Conservation (phyloP, 2,329 filamentous ascomycete genomes). For the Hysterium pulicare region DNA sequence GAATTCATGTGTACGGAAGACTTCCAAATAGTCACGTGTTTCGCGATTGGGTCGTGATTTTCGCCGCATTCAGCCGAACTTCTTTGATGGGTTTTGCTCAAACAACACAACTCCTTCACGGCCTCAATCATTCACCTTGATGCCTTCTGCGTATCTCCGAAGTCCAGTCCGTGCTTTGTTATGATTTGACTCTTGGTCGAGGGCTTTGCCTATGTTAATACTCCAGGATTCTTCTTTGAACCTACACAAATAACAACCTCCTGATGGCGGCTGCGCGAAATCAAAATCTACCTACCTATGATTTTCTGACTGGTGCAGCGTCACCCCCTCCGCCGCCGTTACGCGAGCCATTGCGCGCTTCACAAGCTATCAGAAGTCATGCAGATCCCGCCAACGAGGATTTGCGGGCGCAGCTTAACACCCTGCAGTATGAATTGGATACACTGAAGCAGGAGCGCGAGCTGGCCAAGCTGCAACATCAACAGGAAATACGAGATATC, state of each 20-base stretch:
- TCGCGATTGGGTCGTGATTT: no score
- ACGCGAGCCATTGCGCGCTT: slow-evolving; percentile 45
- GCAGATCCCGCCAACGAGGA: slow-evolving; percentile 62
- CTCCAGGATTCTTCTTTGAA: no score
- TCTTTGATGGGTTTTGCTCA: no score
- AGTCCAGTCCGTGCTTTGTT: no score
- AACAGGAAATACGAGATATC: slow-evolving; percentile 77
- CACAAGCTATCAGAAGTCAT: slow-evolving; percentile 20
- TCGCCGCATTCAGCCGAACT: no score
- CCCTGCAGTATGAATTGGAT: slow-evolving; percentile 81
- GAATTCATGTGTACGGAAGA: no score
- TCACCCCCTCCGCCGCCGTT: slow-evolving; percentile 30
- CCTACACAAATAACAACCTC: neutral
- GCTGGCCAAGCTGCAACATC: slow-evolving; percentile 71
- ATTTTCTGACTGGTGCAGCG: slow-evolving; percentile 47
- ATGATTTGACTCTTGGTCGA: no score
- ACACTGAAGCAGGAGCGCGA: slow-evolving; percentile 86
- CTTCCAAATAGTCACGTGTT: no score
- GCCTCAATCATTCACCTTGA: no score
- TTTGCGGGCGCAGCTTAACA: slow-evolving; percentile 84
- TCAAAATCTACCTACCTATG: slow-evolving; percentile 44
- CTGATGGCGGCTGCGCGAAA: slow-evolving; percentile 23
- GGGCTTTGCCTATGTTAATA: no score
- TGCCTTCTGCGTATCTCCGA: no score
- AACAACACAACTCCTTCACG: no score